Evolutionary conservation across 306 rosid species (phyloP), one percentile per base, ranked within the genome.

Genomic region (Gleditsia sinensis): DNA sequence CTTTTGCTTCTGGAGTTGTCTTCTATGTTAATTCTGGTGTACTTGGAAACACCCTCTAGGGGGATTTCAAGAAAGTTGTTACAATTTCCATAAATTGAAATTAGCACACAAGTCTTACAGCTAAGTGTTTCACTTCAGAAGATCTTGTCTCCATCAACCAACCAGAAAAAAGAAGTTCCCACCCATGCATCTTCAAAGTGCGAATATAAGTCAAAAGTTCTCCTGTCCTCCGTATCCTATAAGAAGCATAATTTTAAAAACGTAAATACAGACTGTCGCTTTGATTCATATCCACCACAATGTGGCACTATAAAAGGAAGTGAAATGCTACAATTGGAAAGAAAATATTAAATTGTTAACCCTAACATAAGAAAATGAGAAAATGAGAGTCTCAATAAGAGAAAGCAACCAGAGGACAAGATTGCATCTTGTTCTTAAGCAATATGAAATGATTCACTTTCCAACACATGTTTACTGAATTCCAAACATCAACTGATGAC

Each of bases 111-210:
- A 75, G 39, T 63, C 94, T 73, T 90, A 94, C 98, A 69, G 91
- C 89, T 58, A 94, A 82, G 86, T 94, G 92, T 74, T 72, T 84
- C 77, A 94, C 85, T 94, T 94, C 98, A 59, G 56, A 70, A 80
- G 91, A 84, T 90, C 98, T 88, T 20, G 97, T 94, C 69, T 87
- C 89, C 98, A 88, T 91, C 88, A 94, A 86, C 98, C 97, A 91
- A 79, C 83, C 80, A 74, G 96, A 84, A 82, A 94, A 91, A 74
- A 94, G 89, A 68, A 94, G 82, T 82, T 94, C 98, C 98, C 97
- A 94, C 60, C 92, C 92, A 66, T 91, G 88, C 92, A 92, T 91
- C 86, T 94, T 94, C 81, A 94, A 76, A 75, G 98, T 91, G 77
- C 94, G 97, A 79, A 94, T 91, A 86, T 85, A 59, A 34, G 88